Conservation (phyloP, 192 early-diverging fungal species). For the Paraglomus brasilianum region DNA sequence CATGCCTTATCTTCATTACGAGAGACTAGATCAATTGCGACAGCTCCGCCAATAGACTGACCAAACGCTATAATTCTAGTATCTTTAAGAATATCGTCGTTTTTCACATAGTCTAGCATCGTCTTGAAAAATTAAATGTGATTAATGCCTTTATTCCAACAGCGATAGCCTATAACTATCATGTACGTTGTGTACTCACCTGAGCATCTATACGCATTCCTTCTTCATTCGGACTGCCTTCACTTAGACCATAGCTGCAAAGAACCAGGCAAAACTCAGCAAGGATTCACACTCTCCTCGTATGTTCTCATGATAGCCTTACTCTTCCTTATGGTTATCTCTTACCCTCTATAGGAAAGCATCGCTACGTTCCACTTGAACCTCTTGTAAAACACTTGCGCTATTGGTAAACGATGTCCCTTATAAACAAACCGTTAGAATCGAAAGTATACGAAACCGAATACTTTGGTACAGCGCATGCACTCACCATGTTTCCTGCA, state of each 20-base stretch:
- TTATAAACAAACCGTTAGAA: constrained; percentile 26
- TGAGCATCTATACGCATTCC: constrained; percentile 88
- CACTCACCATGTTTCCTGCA: constrained; percentile 86
- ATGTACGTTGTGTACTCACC: constrained; percentile 38
- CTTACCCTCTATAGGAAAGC: constrained; percentile 95
- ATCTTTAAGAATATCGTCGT: constrained; percentile 68
- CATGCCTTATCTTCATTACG: constrained; percentile 59
- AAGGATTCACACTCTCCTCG: background rate
- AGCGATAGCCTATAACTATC: background rate
- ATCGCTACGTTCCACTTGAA: constrained; percentile 88
- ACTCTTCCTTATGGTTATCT: background rate
- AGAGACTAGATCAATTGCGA: constrained; percentile 84
- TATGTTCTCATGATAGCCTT: background rate
- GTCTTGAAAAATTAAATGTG: constrained; percentile 47
- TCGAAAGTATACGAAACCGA: background rate
- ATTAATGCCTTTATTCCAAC: background rate
- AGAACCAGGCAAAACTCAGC: background rate
- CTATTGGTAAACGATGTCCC: constrained; percentile 95
- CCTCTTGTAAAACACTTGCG: constrained; percentile 64
- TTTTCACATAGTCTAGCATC: constrained; percentile 78
- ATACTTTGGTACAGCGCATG: constrained; percentile 11
- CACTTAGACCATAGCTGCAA: constrained; percentile 78
- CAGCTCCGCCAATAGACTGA: constrained; percentile 96
- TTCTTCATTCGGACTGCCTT: constrained; percentile 82
- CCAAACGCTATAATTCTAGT: constrained; percentile 89